A percentile compares a stretch with the other conserved stretches of the same genome.
These are phyloP conservation scores for Juglanconis sp. DNA, from an alignment of 2,329 filamentous ascomycete genomes.

Conservation along the genomic window DNA sequence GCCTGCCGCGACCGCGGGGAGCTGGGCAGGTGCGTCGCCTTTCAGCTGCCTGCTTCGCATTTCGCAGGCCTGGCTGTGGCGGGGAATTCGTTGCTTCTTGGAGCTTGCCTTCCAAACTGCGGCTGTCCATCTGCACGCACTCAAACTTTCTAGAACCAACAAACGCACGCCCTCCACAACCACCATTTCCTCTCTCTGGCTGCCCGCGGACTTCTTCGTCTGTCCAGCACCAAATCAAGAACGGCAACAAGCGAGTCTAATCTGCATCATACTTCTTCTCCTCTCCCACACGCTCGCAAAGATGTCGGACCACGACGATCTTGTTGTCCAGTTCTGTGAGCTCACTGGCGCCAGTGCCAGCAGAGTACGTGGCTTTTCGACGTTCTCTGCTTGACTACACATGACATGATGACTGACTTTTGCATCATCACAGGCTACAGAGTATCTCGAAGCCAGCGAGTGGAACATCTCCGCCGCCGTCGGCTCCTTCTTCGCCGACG, in stretches of 20 bases:
- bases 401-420: background rate
- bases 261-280: background rate
- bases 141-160: too few species aligned
- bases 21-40: background rate
- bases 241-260: background rate
- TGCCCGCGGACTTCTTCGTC: too few species aligned
- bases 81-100: background rate
- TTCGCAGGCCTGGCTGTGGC: background rate
- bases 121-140: too few species aligned
- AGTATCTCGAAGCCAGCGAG: conserved; percentile 61
- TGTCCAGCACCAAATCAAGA: background rate
- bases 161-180: background rate
- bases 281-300: conserved; percentile 20
- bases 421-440: conserved; percentile 53
- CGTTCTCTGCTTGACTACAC: background rate
- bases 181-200: too few species aligned
- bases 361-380: conserved; percentile 35
- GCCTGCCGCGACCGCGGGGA: background rate
- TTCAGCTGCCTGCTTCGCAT: conserved; percentile 5
- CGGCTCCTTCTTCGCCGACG: conserved; percentile 58
- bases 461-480: conserved; percentile 66
- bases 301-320: conserved; percentile 40
- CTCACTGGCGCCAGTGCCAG: conserved; percentile 51
- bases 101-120: too few species aligned
- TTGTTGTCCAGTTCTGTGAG: conserved; percentile 51